A percentile compares a stretch with the other conserved stretches of the same genome.
phyloP scores from a whole-genome alignment of 345 rosid species.

The Cochlearia excelsa region DNA sequence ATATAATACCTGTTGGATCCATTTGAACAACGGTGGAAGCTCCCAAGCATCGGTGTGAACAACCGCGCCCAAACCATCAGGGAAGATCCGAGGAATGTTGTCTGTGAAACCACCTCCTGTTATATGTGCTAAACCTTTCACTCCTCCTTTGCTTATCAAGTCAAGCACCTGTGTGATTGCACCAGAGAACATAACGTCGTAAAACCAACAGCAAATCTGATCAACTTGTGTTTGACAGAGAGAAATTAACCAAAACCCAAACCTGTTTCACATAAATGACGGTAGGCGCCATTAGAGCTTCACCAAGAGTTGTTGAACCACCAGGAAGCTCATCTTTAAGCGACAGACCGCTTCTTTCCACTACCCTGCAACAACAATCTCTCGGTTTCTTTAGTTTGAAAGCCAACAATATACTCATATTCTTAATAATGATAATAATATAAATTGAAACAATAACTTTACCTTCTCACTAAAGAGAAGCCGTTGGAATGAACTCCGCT shows the following conservation, averaged over 20 bases:
- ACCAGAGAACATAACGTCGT: background rate
- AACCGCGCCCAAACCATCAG: conserved; percentile 72
- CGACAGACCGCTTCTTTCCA: conserved; percentile 63
- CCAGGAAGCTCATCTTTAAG: conserved; percentile 71
- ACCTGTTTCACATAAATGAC: conserved; percentile 91
- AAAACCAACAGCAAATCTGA: background rate
- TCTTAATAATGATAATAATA: background rate
- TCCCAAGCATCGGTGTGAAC: conserved; percentile 67
- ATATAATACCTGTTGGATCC: conserved; percentile 76
- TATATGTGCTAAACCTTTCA: conserved; percentile 84
- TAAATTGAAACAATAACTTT: background rate
- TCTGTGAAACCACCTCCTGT: conserved; percentile 97
- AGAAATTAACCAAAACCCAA: background rate
- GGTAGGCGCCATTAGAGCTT: conserved; percentile 95
- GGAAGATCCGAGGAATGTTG: conserved; percentile 85
- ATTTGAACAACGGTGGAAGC: conserved; percentile 66
- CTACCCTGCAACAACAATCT: conserved; percentile 46
- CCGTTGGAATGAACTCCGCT: conserved; percentile 97
- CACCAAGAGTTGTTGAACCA: conserved; percentile 55
- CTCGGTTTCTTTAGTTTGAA: background rate
- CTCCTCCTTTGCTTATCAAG: conserved; percentile 72
- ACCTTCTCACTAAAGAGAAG: conserved; percentile 89
- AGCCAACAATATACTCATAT: background rate
- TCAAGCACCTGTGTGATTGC: conserved; percentile 55
- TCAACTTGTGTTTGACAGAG: background rate